Evolutionary conservation across 306 rosid genomes (phyloP).

Genomic region (Cyamopsis tetragonoloba): DNA sequence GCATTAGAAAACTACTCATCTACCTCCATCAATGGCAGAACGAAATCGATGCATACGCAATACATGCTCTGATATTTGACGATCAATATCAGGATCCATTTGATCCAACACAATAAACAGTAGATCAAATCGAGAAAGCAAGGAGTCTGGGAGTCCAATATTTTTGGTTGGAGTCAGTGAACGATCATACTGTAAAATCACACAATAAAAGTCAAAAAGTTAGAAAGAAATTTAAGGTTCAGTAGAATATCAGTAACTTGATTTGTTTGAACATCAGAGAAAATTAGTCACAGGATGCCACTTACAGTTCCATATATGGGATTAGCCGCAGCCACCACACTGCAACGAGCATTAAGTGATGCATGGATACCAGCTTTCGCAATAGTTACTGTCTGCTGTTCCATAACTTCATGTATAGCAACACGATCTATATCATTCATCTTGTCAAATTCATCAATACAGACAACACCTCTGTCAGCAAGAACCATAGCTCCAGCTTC

Average conservation of each 20-base stretch:
- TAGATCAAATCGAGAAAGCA: conserved; percentile 97
- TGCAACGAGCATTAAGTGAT: conserved; percentile 94
- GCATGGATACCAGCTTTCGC: conserved; percentile 99
- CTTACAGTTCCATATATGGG: conserved; percentile 99
- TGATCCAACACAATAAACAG: conserved; percentile 93
- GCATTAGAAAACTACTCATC: conserved; percentile 26
- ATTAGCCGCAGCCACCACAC: conserved; percentile 99
- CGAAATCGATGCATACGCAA: conserved; percentile 95
- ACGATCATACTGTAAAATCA: conserved; percentile 75
- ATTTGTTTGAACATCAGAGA: background rate
- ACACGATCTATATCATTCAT: conserved; percentile 98
- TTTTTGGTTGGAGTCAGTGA: conserved; percentile 98
- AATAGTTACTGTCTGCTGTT: conserved; percentile 97
- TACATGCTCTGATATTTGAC: conserved; percentile 85
- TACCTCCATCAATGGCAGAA: conserved; percentile 85
- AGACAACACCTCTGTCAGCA: conserved; percentile 98
- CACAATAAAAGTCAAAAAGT: conserved; percentile 8
- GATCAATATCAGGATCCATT: conserved; percentile 99
- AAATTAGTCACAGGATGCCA: conserved; percentile 15
- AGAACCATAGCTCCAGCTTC: conserved; percentile 99
- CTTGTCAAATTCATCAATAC: conserved; percentile 99
- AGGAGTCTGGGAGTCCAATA: conserved; percentile 95
- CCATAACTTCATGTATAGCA: conserved; percentile 99
- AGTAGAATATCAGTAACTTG: background rate
- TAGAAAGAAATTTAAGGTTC: conserved; percentile 5